Evolutionary conservation across 345 rosid species (phyloP), one percentile per base, ranked within the genome.

Genomic region (Aquilaria yunnanensis): DNA sequence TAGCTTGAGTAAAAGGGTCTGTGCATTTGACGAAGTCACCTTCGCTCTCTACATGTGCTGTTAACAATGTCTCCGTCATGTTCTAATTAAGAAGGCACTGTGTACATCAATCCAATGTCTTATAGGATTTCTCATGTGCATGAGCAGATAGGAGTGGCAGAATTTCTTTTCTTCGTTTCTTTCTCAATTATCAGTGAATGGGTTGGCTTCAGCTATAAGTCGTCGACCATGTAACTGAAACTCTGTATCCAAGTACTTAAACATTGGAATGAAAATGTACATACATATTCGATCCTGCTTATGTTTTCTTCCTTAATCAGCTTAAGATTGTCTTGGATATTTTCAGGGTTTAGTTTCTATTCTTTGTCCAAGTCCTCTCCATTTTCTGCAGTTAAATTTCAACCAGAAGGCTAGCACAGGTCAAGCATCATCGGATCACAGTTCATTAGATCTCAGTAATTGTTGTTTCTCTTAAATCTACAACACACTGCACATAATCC

Each of bases 81-180:
- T 1, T 37, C 43, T 37, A 37, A 5, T 2, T 2, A 9, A 3
- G 43, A 37, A 37, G 43, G 43, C 43, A 37, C 43, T 37, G 43
- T 37, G 8, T 37, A 37, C 43, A 37, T 37, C 43, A 5, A 37
- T 5, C 43, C 5, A 9, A 37, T 37, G 43, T 37, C 43, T 37
- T 37, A 37, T 55, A 51, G 51, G 70, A 64, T 37, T 61, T 23
- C 48, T 64, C 55, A 47, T 77, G 75, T 81, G 75, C 63, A 78
- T 75, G 73, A 67, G 59, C 52, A 47, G 14, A 50, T 71, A 61
- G 72, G 62, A 53, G 34, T 54, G 32, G 43, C 32, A 12, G 41
- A 55, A 51, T 29, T 62, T 6, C 14, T n/a, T 47, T 54, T 71
- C 58, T 48, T 37, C 48, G 7, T 32, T 41, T 4, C 30, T 10